A percentile compares a stretch with the other conserved stretches of the same genome.
phyloP scores from a whole-genome alignment of 352 stramenopile genomes.

The Phytophthora citricola region DNA sequence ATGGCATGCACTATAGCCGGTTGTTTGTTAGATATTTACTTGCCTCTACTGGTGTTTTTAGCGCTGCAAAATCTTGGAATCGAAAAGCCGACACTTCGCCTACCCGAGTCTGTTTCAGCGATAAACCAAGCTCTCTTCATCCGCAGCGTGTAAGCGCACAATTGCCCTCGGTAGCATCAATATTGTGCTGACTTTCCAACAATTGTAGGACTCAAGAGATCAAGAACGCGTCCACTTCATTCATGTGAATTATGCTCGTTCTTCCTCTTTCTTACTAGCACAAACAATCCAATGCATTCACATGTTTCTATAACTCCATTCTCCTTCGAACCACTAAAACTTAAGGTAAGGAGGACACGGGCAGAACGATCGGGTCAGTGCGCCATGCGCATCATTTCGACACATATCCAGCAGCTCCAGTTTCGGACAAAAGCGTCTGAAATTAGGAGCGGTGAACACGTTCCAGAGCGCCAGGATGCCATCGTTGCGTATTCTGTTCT shows the following conservation, averaged over 20 bases:
- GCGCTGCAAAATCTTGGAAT: slow-evolving; percentile 70
- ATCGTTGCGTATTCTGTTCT: slow-evolving; percentile 73
- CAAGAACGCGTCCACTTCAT: slow-evolving; percentile 69
- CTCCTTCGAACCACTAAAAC: slow-evolving; percentile 38
- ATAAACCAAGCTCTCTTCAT: slow-evolving; percentile 72
- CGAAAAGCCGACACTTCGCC: slow-evolving; percentile 62
- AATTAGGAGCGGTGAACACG: slow-evolving; percentile 63
- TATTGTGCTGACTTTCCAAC: not conserved
- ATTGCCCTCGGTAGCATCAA: not conserved
- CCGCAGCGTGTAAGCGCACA: slow-evolving; percentile 62
- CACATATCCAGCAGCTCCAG: slow-evolving; percentile 71
- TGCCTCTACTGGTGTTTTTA: slow-evolving; percentile 16
- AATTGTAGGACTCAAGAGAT: slow-evolving; percentile 64
- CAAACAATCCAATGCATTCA: not conserved
- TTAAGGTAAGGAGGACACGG: slow-evolving; percentile 60
- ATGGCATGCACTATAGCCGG: not conserved
- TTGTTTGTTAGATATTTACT: not conserved
- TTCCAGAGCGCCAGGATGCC: slow-evolving; percentile 71
- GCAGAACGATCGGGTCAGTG: slow-evolving; percentile 60
- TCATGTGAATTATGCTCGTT: slow-evolving; percentile 47
- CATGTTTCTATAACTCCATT: not conserved
- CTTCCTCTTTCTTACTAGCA: not conserved
- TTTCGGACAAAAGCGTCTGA: slow-evolving; percentile 60
- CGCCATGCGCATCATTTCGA: slow-evolving; percentile 59
- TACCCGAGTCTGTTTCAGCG: slow-evolving; percentile 65